phyloP scores from a whole-genome alignment of 2,329 filamentous ascomycete genomes.

The Aureobasidium lini region DNA sequence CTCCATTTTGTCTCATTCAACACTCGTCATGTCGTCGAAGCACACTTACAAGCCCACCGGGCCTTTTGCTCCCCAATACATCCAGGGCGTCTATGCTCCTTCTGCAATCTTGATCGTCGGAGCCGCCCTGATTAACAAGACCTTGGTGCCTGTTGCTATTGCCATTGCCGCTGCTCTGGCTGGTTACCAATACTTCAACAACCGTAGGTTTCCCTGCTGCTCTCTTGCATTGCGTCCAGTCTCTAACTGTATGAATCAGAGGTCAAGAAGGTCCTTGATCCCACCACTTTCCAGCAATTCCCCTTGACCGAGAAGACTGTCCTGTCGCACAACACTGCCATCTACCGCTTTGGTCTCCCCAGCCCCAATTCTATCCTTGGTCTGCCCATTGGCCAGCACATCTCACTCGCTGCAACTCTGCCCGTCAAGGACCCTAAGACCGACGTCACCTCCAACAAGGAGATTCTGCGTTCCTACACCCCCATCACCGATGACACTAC shows the following conservation, averaged over 20 bases:
- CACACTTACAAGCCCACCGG: constrained; percentile 25
- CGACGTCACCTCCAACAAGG: constrained; percentile 66
- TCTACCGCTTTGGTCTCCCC: constrained; percentile 93
- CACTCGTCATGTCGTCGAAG: constrained; percentile 14
- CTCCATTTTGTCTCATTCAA: background rate
- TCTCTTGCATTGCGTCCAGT: background rate
- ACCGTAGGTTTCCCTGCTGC: constrained; percentile 49
- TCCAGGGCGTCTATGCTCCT: constrained; percentile 78
- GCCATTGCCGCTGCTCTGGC: constrained; percentile 59
- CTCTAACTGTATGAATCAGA: constrained; percentile 40
- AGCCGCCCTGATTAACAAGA: constrained; percentile 67
- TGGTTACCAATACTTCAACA: constrained; percentile 62
- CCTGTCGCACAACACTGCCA: constrained; percentile 96
- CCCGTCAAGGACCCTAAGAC: constrained; percentile 55
- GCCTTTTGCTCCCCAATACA: constrained; percentile 53
- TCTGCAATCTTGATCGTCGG: constrained; percentile 71
- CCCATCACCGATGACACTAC: constrained; percentile 85
- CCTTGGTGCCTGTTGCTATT: constrained; percentile 66
- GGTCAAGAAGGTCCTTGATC: constrained; percentile 76
- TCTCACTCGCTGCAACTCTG: constrained; percentile 81
- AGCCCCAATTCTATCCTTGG: constrained; percentile 73
- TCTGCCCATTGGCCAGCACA: constrained; percentile 70
- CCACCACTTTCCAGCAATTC: constrained; percentile 82
- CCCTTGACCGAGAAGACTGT: constrained; percentile 90
- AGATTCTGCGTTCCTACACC: constrained; percentile 86